phyloP scores from a whole-genome alignment of 2,329 filamentous ascomycete species.

The Graphilbum fragrans region DNA sequence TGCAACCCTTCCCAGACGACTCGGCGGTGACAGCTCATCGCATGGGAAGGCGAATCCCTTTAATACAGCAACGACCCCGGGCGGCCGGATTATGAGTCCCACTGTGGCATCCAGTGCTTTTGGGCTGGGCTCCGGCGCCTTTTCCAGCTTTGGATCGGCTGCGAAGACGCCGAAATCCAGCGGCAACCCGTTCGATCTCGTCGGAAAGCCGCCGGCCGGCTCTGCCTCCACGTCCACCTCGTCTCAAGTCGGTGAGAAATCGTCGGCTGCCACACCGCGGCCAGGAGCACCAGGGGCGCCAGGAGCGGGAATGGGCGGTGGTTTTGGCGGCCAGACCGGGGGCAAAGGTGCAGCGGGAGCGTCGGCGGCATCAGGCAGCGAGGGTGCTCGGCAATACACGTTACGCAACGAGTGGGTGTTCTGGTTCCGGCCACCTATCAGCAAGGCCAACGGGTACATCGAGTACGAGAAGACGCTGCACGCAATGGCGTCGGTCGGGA shows the following conservation, averaged over 20 bases:
- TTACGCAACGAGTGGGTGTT: conserved; percentile 88
- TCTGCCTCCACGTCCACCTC: neutral
- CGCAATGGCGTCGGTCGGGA: conserved; percentile 68
- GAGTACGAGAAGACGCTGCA: conserved; percentile 97
- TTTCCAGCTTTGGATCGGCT: conserved; percentile 83
- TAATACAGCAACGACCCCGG: conserved; percentile 60
- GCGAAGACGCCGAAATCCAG: conserved; percentile 77
- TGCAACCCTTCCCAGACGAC: conserved; percentile 57
- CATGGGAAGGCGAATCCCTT: conserved; percentile 72
- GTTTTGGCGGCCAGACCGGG: no score
- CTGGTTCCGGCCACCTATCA: conserved; percentile 93
- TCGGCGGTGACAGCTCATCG: conserved; percentile 60
- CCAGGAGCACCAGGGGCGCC: conserved; percentile 17
- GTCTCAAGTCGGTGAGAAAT: conserved; percentile 48
- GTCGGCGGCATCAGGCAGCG: conserved; percentile 14
- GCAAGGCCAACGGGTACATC: conserved; percentile 74
- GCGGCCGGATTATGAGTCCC: conserved; percentile 59
- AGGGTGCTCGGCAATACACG: conserved; percentile 30
- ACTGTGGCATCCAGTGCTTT: conserved; percentile 76
- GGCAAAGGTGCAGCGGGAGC: conserved; percentile 18
- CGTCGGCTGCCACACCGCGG: conserved; percentile 36
- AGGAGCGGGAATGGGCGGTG: conserved; percentile 10
- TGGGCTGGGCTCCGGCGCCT: conserved; percentile 86
- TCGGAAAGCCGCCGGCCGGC: conserved; percentile 34
- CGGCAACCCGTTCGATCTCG: conserved; percentile 68